phyloP scores from a whole-genome alignment of 2,329 filamentous ascomycete species.

The Neofusicoccum parvum region DNA sequence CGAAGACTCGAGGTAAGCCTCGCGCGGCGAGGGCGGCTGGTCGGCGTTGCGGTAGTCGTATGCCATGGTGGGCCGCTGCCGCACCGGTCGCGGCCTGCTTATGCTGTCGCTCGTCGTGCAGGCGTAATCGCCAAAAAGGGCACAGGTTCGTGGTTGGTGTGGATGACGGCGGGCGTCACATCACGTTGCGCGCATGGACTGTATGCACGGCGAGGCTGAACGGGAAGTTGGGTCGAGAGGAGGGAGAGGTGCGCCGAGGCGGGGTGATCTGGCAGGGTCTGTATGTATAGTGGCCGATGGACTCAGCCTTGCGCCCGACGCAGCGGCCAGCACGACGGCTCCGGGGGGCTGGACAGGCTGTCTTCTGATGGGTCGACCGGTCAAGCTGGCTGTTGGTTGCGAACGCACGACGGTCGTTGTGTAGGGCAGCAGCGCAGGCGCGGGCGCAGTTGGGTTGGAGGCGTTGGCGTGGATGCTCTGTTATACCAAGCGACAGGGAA shows the following conservation, averaged over 20 bases:
- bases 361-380: constrained; percentile 7
- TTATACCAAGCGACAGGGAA: constrained; percentile 4
- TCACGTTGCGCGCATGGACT: constrained; percentile 14
- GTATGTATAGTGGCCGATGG: constrained; percentile 13
- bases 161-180: constrained; percentile 6
- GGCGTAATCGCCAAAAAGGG: constrained; percentile 8
- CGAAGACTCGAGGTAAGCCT: constrained; percentile 28
- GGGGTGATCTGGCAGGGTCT: constrained; percentile 15
- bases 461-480: not conserved
- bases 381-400: constrained; percentile 12
- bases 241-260: constrained; percentile 7
- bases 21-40: constrained; percentile 28
- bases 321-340: not conserved
- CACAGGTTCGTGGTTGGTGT: constrained; percentile 9
- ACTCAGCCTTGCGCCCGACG: constrained; percentile 14
- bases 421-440: constrained; percentile 14
- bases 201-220: constrained; percentile 18
- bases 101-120: constrained; percentile 13
- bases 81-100: constrained; percentile 11
- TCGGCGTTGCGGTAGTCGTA: constrained; percentile 44
- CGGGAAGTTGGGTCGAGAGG: constrained; percentile 5
- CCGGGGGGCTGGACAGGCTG: not conserved
- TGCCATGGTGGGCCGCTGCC: constrained; percentile 35
- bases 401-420: not conserved
- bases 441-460: constrained; percentile 3